Evolutionary conservation across 768 basidiomycete species (phyloP).

Genomic region (Suillus luteus): DNA sequence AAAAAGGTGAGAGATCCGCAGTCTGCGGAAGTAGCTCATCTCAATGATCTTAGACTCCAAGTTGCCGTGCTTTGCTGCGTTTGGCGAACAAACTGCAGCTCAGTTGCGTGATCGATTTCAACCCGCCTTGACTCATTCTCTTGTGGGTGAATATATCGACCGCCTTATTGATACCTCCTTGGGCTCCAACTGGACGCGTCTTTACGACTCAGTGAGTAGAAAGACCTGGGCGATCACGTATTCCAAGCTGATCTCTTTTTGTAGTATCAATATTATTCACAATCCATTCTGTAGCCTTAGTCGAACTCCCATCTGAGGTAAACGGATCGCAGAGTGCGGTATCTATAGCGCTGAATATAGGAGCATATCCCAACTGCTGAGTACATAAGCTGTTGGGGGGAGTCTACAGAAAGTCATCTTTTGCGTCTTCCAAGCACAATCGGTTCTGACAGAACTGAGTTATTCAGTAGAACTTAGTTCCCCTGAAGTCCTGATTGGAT

Average conservation of each 20-base stretch:
- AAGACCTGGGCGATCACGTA: not conserved
- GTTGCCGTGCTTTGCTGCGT: constrained; percentile 86
- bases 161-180: constrained; percentile 86
- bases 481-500: no score
- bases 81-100: constrained; percentile 87
- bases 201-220: constrained; percentile 87
- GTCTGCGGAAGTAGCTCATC: constrained; percentile 12
- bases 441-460: not conserved
- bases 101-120: constrained; percentile 94
- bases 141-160: constrained; percentile 89
- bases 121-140: constrained; percentile 79
- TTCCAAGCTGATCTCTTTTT: constrained; percentile 6
- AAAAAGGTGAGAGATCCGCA: constrained; percentile 64
- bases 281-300: constrained; percentile 69
- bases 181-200: constrained; percentile 90
- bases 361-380: not conserved
- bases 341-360: constrained; percentile 10
- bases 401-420: not conserved
- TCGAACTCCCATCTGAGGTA: not conserved
- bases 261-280: constrained; percentile 93
- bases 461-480: not conserved
- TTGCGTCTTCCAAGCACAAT: not conserved
- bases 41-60: constrained; percentile 63
- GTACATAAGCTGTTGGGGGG: not conserved
- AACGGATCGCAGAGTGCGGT: not conserved